Evolutionary conservation across 148 eudicot genomes (phyloP), one percentile per base, ranked within the genome.

Genomic region (Selenicereus undatus): DNA sequence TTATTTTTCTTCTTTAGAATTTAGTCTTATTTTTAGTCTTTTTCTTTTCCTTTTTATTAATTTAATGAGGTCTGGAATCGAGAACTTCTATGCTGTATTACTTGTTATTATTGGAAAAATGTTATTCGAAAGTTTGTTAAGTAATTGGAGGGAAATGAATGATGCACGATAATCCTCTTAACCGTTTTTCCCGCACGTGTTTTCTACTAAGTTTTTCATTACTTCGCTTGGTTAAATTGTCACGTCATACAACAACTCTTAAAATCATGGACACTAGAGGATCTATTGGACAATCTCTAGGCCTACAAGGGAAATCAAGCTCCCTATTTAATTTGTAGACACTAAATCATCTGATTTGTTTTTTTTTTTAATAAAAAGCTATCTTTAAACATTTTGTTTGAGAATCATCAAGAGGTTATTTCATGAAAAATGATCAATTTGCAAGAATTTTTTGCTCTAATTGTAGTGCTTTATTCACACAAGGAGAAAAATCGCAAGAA

Each of bases 1-100:
- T 75, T 45, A 27, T 71, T 52, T 80, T 74, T 65, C 78, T 50
- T 73, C 35, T 75, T 29, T 16, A 48, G 60, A 22, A n/a, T 24
- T 39, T 62, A 26, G 24, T 50, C 56, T 82, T 81, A 83, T 68
- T 83, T 81, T 79, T 81, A 76, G 76, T 39, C 3, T 20, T 51
- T 65, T 48, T 51, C 6, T 8, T 70, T 14, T 71, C 20, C 52
- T 21, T 56, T 39, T 51, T 5, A 21, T 81, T 74, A 20, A 30
- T 75, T 56, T 45, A 76, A 18, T n/a, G 35, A 74, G 81, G 79
- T 64, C 24, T 85, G 88, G 83, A 72, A 56, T 68, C 27, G 88
- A 85, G 90, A 85, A 74, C 24, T 83, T 87, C 79, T 78, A 81
- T 71, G 26, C 74, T 76, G 29, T 68, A 68, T 24, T 42, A 69